phyloP scores from a whole-genome alignment of 352 stramenopile species.

The Pythium scleroteichum region DNA sequence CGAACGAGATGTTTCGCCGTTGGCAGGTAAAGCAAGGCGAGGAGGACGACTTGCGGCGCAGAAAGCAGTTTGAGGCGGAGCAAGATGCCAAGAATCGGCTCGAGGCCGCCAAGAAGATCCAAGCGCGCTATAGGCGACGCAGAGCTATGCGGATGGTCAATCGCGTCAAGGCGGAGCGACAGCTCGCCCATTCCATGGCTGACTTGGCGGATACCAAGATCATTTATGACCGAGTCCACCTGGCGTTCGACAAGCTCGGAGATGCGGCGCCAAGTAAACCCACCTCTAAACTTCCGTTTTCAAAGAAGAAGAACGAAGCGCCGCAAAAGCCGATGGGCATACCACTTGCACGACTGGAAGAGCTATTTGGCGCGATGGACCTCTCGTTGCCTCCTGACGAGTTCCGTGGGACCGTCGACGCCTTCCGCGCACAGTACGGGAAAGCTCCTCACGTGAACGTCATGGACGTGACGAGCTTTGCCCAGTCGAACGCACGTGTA shows the following conservation, averaged over 20 bases:
- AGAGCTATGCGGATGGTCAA: constrained; percentile 54
- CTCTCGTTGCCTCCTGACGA: constrained; percentile 37
- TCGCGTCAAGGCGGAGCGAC: constrained; percentile 46
- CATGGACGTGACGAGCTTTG: constrained; percentile 63
- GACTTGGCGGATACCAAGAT: constrained; percentile 49
- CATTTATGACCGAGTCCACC: constrained; percentile 45
- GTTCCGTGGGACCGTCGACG: constrained; percentile 23
- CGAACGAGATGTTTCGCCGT: constrained; percentile 61
- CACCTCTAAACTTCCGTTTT: constrained; percentile 16
- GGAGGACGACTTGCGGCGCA: constrained; percentile 43
- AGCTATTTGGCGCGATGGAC: constrained; percentile 42
- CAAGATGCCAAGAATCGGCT: constrained; percentile 26
- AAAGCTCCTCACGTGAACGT: constrained; percentile 56
- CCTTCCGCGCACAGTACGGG: constrained; percentile 41
- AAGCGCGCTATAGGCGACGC: constrained; percentile 62
- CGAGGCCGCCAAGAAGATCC: constrained; percentile 56
- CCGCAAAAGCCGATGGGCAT: constrained; percentile 36
- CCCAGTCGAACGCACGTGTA: constrained; percentile 38
- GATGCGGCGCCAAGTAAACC: not conserved
- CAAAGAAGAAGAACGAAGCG: constrained; percentile 29
- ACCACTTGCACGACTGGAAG: constrained; percentile 40
- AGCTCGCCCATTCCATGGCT: constrained; percentile 43
- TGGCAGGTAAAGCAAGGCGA: constrained; percentile 67
- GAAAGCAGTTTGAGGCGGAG: constrained; percentile 34
- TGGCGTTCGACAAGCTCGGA: constrained; percentile 43